Evolutionary conservation across 139 green algal species (phyloP), one percentile per base, ranked within the genome.

Genomic region (Gonium pectorale): DNA sequence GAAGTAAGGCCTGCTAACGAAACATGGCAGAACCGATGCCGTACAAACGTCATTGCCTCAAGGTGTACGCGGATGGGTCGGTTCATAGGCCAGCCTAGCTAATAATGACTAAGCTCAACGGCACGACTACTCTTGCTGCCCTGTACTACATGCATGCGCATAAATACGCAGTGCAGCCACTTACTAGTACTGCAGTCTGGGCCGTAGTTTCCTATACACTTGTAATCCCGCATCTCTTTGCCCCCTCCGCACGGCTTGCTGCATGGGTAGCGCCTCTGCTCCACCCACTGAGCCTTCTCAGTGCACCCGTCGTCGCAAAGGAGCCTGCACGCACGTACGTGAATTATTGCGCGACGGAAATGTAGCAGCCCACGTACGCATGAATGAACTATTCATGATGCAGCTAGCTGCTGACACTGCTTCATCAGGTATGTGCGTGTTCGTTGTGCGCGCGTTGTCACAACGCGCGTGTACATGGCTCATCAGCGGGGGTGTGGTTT

Each of bases 241-340:
- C 73, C 73, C 5, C 73, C 73, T 8, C 73, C 73, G 35, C 73
- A 81, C 19, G 24, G 6, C 52, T 9, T 27, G 73, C 54, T 81
- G 73, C 73, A 81, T 19, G 17, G 29, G 21, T 26, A 37, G 6
- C 54, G 52, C 3, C 22, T 6, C 11, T 13, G 37, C 73, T 81
- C 54, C 52, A 81, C 54, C 73, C 73, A 81, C 52, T 56, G 31
- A 3, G 73, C 73, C 54, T 81, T 81, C 27, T 38, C 73, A 3
- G 73, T 81, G 54, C 73, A 81, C 26, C 73, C 73, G 54, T 81
- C 73, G 35, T 81, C 73, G 9, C 73, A 81, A 52, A 81, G 27
- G 26, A 59, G 22, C 35, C 73, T 81, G 54, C n/a, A 33, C 24
- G 26, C n/a, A n/a, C n/a, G n/a, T n/a, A n/a, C n/a, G n/a, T n/a